Evolutionary conservation across 257 asterid genomes (phyloP).

Genomic region (Nicotiana tabacum): DNA sequence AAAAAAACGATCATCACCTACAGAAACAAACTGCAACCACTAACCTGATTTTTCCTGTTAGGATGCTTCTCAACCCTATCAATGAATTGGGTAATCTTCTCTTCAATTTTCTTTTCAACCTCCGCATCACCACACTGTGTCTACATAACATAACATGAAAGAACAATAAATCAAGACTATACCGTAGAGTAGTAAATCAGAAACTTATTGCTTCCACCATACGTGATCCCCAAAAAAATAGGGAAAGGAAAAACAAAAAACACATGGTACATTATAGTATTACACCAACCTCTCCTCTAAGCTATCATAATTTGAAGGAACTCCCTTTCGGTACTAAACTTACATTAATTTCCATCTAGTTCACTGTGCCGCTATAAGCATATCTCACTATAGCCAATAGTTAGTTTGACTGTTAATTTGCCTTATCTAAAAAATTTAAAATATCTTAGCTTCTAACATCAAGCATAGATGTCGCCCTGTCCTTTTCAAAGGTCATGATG

Average conservation of each 20-base stretch:
- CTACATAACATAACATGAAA: conserved; percentile 25
- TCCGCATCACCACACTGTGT: conserved; percentile 94
- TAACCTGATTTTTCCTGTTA: conserved; percentile 94
- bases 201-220: background rate
- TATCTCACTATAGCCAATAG: background rate
- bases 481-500: background rate
- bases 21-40: conserved; percentile 5
- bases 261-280: background rate
- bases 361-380: background rate
- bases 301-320: background rate
- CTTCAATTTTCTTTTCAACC: conserved; percentile 82
- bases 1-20: background rate
- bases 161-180: background rate
- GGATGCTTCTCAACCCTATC: conserved; percentile 97
- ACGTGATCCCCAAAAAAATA: background rate
- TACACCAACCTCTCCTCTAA: background rate
- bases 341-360: background rate
- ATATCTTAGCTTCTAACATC: background rate
- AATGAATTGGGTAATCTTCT: conserved; percentile 82
- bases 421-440: background rate
- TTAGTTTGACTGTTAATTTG: background rate
- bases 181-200: background rate
- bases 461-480: background rate
- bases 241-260: too few relatives aligned
- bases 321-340: background rate